Percentiles rank a stretch among this genome's conserved stretches.
Conservation (phyloP, 2,329 filamentous ascomycete species). For the Fusarium sp. region DNA sequence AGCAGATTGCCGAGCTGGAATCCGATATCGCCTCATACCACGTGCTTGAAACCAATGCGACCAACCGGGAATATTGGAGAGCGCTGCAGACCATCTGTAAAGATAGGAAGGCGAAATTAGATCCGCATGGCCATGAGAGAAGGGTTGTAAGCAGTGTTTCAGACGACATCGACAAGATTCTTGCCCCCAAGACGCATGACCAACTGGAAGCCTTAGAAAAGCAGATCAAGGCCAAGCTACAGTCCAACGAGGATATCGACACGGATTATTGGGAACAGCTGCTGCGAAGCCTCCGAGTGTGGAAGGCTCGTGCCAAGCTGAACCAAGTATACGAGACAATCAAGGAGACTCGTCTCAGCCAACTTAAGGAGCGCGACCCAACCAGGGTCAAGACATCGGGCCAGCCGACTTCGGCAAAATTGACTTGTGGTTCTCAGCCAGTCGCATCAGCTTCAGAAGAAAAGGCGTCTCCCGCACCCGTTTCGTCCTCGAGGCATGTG, state of each 20-base stretch:
- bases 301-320: constrained; percentile 90
- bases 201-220: constrained; percentile 87
- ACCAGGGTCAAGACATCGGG: constrained; percentile 63
- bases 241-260: constrained; percentile 91
- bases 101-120: constrained; percentile 75
- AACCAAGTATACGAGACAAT: constrained; percentile 81
- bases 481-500: constrained; percentile 39
- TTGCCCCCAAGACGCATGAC: constrained; percentile 84
- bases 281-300: constrained; percentile 82
- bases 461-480: constrained; percentile 9
- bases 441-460: constrained; percentile 8
- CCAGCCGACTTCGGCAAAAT: constrained; percentile 14
- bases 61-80: constrained; percentile 91
- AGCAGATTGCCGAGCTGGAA: constrained; percentile 78
- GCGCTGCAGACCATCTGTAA: constrained; percentile 86
- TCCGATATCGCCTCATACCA: constrained; percentile 84
- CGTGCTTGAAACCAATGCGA: constrained; percentile 78
- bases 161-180: constrained; percentile 86
- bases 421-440: neutral
- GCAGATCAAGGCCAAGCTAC: constrained; percentile 86
- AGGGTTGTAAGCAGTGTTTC: constrained; percentile 84
- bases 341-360: constrained; percentile 72
- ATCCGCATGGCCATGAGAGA: constrained; percentile 69
- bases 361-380: constrained; percentile 72
- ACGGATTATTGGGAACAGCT: constrained; percentile 98